Base-by-base conservation (phyloP, 169 alveolate species). In the Plasmodium billcollinsi region DNA sequence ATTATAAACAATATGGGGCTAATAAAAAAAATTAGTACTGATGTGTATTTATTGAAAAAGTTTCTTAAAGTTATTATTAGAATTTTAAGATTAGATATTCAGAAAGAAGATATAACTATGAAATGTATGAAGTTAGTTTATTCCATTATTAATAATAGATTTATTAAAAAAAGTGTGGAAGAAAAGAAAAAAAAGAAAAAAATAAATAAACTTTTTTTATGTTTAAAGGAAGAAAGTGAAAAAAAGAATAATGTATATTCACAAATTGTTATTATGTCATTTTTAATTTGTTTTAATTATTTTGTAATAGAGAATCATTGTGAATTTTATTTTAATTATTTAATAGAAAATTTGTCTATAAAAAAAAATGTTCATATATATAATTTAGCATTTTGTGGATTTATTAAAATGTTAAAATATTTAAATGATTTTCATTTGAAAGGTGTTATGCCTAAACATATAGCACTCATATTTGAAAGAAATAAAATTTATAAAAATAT, bases 41-140 rank as follows among this genome's bases (percentile, higher is more conserved):
- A 83, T 47, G 18, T 83, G 29, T 2, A 33, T 50, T 62, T 83
- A 45, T 61, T 83, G 54, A 83, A 69, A 61, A 83, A 83, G 73
- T 83, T 63, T 54, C 69, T 83, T 12, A 83, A 83, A 83, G 58
- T 69, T 67, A 69, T 83, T 24, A 58, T 83, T 33, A 83, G 52
- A 14, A 83, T 83, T 43, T 67, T 83, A 43, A 83, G 91, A 58
- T 50, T 83, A 63, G 91, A 83, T 54, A 83, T 83, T 1, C 85
- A 83, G 21, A 83, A 83, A 61, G 91, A 83, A 33, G 91, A 83
- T 33, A 58, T 83, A 83, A 83, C 70, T 15, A 29, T 83, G 11
- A 83, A 52, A 73, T 83, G 91, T 63, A 83, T 83, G 91, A 83
- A 83, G n/a, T 47, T 83, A 18, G 83, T 83, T 14, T 83, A 83